Evolutionary conservation across 345 rosid genomes (phyloP).

Genomic region (Erodium maritimum): DNA sequence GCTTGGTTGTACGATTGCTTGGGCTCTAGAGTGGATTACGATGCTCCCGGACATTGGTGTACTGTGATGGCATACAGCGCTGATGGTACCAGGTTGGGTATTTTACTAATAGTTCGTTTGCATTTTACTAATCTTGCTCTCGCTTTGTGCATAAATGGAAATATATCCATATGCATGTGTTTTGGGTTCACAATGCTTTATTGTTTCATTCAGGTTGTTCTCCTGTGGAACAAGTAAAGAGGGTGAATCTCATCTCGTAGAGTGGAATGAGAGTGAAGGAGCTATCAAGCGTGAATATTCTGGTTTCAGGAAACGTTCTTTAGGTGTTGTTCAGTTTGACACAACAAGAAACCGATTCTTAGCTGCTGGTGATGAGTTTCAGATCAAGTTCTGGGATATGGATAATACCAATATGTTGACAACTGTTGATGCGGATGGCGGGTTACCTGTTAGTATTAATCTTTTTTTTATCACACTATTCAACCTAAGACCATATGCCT

Average conservation of each 20-base stretch:
- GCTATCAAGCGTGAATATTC: conserved; percentile 38
- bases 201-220: conserved; percentile 28
- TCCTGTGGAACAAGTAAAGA: conserved; percentile 69
- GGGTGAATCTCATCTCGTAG: conserved; percentile 51
- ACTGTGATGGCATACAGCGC: conserved; percentile 76
- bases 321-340: conserved; percentile 52
- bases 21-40: conserved; percentile 85
- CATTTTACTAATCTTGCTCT: too few species aligned
- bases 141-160: too few species aligned
- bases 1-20: conserved; percentile 75
- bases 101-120: too few species aligned
- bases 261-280: conserved; percentile 69
- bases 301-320: conserved; percentile 49
- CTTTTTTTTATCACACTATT: not conserved
- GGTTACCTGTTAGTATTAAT: conserved; percentile 37
- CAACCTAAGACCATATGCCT: not conserved
- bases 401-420: conserved; percentile 32
- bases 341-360: conserved; percentile 51
- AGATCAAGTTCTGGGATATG: conserved; percentile 65
- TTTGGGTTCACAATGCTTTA: too few species aligned
- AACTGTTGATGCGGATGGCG: conserved; percentile 48
- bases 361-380: conserved; percentile 58
- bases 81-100: conserved; percentile 58
- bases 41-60: conserved; percentile 75
- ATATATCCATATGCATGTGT: too few species aligned